Conservation (phyloP, 2,329 filamentous ascomycete species). For the Chalaropsis thielavioides region DNA sequence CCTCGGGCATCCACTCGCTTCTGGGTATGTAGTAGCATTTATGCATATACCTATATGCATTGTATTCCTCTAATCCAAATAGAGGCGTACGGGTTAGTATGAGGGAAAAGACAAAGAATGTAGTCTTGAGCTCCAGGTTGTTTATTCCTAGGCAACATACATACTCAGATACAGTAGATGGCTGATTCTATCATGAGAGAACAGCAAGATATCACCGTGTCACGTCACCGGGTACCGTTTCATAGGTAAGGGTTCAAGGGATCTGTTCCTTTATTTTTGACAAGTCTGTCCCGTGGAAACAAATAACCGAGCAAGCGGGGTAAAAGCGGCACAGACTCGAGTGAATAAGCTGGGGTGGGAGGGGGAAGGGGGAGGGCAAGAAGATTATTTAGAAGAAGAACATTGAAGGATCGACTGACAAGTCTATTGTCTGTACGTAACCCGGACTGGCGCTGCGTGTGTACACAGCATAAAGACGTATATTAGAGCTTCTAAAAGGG, state of each 20-base stretch:
- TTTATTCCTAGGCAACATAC: no score
- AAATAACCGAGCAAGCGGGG: not conserved
- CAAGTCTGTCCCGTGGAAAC: not conserved
- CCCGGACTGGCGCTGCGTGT: not conserved
- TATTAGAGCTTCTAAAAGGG: not conserved
- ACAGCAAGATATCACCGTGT: no score
- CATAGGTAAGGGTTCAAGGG: not conserved
- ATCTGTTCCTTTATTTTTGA: not conserved
- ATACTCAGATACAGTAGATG: no score
- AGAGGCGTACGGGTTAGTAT: no score
- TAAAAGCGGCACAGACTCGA: not conserved
- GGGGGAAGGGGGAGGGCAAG: not conserved
- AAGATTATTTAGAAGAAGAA: not conserved
- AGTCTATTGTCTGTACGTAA: not conserved
- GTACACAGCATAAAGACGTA: not conserved
- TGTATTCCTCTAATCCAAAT: no score
- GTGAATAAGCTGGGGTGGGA: not conserved
- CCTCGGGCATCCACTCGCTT: no score
- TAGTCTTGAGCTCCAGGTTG: no score
- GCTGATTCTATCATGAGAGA: no score
- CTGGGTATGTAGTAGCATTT: no score
- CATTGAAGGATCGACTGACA: not conserved
- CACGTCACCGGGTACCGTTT: not conserved
- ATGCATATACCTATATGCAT: no score
- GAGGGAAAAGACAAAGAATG: no score